Conservation (phyloP, 371 early-diverging fungal species). For the Mucor circinelloides region DNA sequence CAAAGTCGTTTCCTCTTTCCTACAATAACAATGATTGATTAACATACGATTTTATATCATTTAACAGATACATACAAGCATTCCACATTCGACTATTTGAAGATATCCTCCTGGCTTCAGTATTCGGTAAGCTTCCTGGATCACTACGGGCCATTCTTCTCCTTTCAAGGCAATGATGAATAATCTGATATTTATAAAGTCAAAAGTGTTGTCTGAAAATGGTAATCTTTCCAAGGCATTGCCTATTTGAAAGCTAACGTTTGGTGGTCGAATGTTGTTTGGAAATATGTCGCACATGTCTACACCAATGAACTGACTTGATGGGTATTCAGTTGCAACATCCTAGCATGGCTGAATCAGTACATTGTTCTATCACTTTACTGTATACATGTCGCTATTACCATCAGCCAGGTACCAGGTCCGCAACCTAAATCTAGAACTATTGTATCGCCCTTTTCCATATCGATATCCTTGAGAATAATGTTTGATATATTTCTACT, state of each 20-base stretch:
- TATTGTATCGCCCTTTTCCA: constrained; percentile 3
- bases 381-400: constrained; percentile 5
- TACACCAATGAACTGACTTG: constrained; percentile 55
- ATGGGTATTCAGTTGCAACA: constrained; percentile 59
- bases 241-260: constrained; percentile 45
- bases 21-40: constrained; percentile 2
- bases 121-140: constrained; percentile 54
- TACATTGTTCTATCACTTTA: background rate
- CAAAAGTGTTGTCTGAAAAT: constrained; percentile 62
- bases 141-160: constrained; percentile 51
- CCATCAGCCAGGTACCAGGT: constrained; percentile 62
- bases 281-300: constrained; percentile 63
- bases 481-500: constrained; percentile 13
- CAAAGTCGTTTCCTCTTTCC: constrained; percentile 38
- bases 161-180: constrained; percentile 53
- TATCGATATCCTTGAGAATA: background rate
- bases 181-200: constrained; percentile 59
- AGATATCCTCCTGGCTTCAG: constrained; percentile 62
- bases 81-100: constrained; percentile 54
- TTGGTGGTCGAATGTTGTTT: constrained; percentile 44
- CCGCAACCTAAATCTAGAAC: constrained; percentile 58
- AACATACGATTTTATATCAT: background rate
- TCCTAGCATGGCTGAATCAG: constrained; percentile 29
- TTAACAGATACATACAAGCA: constrained; percentile 29
- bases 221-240: constrained; percentile 56